phyloP scores from a whole-genome alignment of 176 grass and related monocot species.

The Eleusine coracana region DNA sequence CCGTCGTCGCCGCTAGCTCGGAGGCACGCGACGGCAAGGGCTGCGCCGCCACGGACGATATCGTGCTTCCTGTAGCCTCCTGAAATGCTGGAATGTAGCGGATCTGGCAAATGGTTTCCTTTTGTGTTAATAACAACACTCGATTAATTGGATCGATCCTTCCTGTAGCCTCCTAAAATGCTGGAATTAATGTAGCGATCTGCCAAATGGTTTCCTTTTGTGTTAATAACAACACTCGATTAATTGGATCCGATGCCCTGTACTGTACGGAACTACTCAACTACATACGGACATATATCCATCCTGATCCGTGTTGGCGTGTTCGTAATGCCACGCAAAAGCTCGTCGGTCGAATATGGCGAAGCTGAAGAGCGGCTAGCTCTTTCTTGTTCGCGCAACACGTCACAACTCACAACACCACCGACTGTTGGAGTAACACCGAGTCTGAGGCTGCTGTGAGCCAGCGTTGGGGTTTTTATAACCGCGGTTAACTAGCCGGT shows the following conservation, averaged over 20 bases:
- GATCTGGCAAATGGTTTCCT: neutral
- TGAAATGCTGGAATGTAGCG: neutral
- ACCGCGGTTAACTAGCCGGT: no score
- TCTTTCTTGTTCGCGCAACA: neutral
- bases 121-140: neutral
- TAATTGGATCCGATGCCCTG: neutral
- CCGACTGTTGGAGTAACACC: no score
- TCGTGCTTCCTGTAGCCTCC: neutral
- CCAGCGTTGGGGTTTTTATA: no score
- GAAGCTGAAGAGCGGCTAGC: neutral
- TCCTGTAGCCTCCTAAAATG: neutral
- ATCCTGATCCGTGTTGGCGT: neutral
- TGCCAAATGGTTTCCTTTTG: no score
- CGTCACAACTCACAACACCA: no score
- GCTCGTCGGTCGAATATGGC: neutral
- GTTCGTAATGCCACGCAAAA: neutral
- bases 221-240: neutral
- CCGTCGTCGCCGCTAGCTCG: neutral
- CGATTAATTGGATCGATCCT: neutral
- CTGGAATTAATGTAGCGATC: neutral
- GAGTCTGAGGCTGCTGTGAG: no score
- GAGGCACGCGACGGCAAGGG: constrained; percentile 1
- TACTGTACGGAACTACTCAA: neutral
- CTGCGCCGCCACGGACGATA: neutral
- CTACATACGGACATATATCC: neutral